Percentiles rank a stretch among this genome's conserved stretches.
Evolutionary conservation across 371 early-diverging fungal species (phyloP).

Genomic region (Rhizopus microsporus): DNA sequence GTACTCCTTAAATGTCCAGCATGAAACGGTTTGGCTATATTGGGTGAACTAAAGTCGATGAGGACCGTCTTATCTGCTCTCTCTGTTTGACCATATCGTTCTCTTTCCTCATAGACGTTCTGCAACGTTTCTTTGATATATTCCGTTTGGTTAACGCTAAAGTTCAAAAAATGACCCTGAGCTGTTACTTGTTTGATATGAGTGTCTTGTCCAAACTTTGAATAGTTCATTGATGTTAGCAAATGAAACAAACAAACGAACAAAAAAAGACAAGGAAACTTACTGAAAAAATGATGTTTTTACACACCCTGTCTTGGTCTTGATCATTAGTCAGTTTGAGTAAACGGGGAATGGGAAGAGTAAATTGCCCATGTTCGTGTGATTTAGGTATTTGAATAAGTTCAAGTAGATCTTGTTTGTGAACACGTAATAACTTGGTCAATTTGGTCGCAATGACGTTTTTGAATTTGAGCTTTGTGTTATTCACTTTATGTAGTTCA

Average conservation of each 20-base stretch:
- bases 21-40: conserved; percentile 99
- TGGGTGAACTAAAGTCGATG: conserved; percentile 97
- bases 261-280: background rate
- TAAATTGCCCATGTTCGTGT: background rate
- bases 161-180: conserved; percentile 74
- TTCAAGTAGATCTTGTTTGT: background rate
- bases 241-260: background rate
- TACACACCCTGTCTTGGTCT: background rate
- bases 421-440: background rate
- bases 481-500: background rate
- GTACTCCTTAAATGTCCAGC: conserved; percentile 99
- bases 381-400: conserved; percentile 1
- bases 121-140: conserved; percentile 55
- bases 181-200: conserved; percentile 54
- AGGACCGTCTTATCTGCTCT: conserved; percentile 56
- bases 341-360: conserved; percentile 1
- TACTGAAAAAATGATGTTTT: background rate
- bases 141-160: conserved; percentile 56
- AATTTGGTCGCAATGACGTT: background rate
- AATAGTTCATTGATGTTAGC: background rate
- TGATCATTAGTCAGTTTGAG: background rate
- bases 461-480: conserved; percentile 1
- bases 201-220: conserved; percentile 29
- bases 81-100: conserved; percentile 30
- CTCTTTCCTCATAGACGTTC: conserved; percentile 43